Evolutionary conservation across 345 rosid species (phyloP).

Genomic region (Citrus mangshanensis): DNA sequence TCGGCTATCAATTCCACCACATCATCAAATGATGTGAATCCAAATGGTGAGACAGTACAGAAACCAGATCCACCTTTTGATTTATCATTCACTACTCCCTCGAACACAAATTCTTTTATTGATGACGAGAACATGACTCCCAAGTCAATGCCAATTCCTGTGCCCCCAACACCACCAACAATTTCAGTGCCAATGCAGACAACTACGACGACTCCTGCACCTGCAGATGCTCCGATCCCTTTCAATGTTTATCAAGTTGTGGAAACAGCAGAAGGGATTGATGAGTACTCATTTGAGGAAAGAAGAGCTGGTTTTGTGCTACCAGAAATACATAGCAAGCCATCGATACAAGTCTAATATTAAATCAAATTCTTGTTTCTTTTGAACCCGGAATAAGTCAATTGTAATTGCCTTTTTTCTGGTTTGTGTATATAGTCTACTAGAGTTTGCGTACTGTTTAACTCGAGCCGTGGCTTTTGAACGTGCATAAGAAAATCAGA

Average conservation of each 20-base stretch:
- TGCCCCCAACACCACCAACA: constrained; percentile 66
- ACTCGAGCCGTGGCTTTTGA: neutral
- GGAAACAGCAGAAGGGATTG: constrained; percentile 45
- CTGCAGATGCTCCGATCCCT: constrained; percentile 20
- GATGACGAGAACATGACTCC: constrained; percentile 77
- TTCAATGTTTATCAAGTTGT: constrained; percentile 26
- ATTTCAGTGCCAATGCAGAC: constrained; percentile 74
- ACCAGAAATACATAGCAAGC: constrained; percentile 34
- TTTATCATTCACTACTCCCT: constrained; percentile 45
- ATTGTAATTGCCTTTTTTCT: constrained; percentile 48
- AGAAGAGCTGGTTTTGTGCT: constrained; percentile 75
- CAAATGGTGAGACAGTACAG: constrained; percentile 24
- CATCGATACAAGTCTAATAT: constrained; percentile 44
- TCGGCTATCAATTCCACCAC: constrained; percentile 58
- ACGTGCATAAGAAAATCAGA: neutral
- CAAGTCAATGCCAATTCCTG: constrained; percentile 45
- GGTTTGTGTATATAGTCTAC: constrained; percentile 21
- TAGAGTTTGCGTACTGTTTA: constrained; percentile 6
- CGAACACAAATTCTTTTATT: constrained; percentile 28
- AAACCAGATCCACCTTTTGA: constrained; percentile 29
- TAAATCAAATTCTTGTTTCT: constrained; percentile 9
- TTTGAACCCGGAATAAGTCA: constrained; percentile 35
- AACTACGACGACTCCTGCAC: constrained; percentile 50
- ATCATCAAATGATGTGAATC: constrained; percentile 38
- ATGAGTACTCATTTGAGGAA: constrained; percentile 92